These are phyloP conservation scores for Cladosporium halotolerans DNA, from an alignment of 2,329 filamentous ascomycete species.

Conservation along the genomic window DNA sequence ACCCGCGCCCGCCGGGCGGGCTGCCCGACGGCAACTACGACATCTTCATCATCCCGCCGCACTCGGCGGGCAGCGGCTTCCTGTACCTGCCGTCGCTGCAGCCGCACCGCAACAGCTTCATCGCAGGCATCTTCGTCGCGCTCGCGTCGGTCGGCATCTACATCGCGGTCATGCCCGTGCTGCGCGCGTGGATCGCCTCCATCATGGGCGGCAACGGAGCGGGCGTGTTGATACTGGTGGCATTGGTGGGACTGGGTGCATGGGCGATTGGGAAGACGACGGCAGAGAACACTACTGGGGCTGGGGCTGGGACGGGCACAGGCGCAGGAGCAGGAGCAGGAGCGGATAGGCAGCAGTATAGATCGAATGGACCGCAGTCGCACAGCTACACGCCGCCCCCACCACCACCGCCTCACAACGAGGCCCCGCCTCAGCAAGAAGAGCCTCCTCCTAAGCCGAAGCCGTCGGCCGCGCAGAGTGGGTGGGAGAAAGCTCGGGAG, in stretches of 20 bases:
- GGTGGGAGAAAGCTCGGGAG: constrained; percentile 65
- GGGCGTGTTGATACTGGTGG: constrained; percentile 64
- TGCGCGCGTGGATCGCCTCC: constrained; percentile 65
- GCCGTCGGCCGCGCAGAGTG: constrained; percentile 20
- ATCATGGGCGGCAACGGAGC: constrained; percentile 64
- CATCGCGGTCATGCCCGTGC: constrained; percentile 64
- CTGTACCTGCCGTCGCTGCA: constrained; percentile 87
- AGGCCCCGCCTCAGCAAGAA: constrained; percentile 16
- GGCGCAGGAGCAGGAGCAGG: constrained; percentile 17
- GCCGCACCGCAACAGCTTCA: constrained; percentile 82
- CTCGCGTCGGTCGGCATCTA: constrained; percentile 67
- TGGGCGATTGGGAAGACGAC: constrained; percentile 70
- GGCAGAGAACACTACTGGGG: constrained; percentile 40
- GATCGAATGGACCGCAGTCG: constrained; percentile 21
- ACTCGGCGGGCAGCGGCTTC: constrained; percentile 82
- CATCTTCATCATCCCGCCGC: constrained; percentile 92
- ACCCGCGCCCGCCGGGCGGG: constrained; percentile 59
- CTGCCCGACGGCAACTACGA: constrained; percentile 89
- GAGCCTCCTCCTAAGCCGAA: constrained; percentile 20
- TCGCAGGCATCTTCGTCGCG: constrained; percentile 75
- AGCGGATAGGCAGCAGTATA: constrained; percentile 18
- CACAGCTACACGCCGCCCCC: constrained; percentile 22
- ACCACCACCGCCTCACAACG: constrained; percentile 16
- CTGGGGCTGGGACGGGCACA: constrained; percentile 4
- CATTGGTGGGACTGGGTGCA: constrained; percentile 67